Conservation (phyloP, 1,284 basidiomycete species). For the Puccinia triticina region DNA sequence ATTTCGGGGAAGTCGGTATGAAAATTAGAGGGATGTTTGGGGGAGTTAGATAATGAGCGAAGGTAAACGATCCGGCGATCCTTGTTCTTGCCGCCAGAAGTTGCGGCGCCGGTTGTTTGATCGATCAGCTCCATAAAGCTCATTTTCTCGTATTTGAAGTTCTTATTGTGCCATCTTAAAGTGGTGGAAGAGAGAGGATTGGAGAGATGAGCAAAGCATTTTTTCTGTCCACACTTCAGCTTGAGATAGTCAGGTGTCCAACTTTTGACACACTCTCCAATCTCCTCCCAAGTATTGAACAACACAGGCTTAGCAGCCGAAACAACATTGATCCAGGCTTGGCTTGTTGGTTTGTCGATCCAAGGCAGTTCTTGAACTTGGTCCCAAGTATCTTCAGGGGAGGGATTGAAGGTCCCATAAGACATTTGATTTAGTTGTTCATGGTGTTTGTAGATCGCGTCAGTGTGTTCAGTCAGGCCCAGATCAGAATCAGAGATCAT, state of each 20-base stretch:
- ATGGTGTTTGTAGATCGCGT: constrained; percentile 5
- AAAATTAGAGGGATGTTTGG: constrained; percentile 41
- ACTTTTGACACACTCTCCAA: constrained; percentile 35
- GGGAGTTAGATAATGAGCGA: constrained; percentile 47
- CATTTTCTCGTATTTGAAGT: constrained; percentile 47
- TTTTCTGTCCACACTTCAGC: constrained; percentile 26
- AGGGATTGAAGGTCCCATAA: constrained; percentile 23
- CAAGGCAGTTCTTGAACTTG: constrained; percentile 1
- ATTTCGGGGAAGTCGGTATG: constrained; percentile 40
- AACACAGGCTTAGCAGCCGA: constrained; percentile 22
- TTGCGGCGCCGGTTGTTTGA: neutral
- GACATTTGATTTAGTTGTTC: neutral
- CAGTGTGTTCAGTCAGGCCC: neutral
- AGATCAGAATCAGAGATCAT: constrained; percentile 32
- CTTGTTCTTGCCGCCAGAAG: neutral
- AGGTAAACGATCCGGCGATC: constrained; percentile 30
- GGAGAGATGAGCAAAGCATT: constrained; percentile 44
- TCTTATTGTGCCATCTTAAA: constrained; percentile 49
- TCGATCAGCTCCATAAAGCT: constrained; percentile 43
- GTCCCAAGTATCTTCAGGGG: constrained; percentile 43
- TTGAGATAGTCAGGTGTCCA: constrained; percentile 47
- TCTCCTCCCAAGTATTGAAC: constrained; percentile 19
- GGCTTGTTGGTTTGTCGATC: neutral
- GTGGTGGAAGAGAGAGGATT: constrained; percentile 16
- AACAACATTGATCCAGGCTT: constrained; percentile 1